Base-by-base conservation (phyloP, 495 filamentous ascomycete species). In the Penicillium malachiteum region DNA sequence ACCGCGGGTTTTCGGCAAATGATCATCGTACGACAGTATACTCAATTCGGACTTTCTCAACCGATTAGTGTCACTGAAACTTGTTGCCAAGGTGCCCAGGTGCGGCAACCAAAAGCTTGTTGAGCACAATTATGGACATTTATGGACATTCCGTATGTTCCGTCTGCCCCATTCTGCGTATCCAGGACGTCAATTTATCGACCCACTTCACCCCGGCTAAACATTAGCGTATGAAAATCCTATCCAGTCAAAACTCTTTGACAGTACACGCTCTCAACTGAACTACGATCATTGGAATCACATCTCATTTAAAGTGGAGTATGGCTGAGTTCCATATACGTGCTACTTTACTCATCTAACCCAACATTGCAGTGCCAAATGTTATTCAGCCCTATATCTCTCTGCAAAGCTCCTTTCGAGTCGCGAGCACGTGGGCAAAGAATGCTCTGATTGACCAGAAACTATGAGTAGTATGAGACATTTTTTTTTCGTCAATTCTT, bases 211-310 rank as follows among this genome's bases (percentile, higher is more conserved):
- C 41, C 41, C 41, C 41, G 41, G 17, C 26, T 26, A 21, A n/a
- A 44, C 41, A 21, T 16, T 44, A 44, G 7, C 9, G 21, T 12
- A 26, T 14, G 26, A 21, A 44, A 26, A 50, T 50, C 30, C 26
- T 0, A 10, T 17, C 37, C 3, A 50, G 21, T 39, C 7, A 44
- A 40, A 39, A 40, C 12, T 8, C 2, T 12, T 21, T 50, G 17
- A 8, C 14, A 12, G 30, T 18, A 39, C 88, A 71, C 35, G 34
- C 21, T 50, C 14, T 21, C 32, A 4, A 26, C 34, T 40, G 16
- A 18, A 44, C 13, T n/a, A 14, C 16, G 26, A 26, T 42, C 13
- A 26, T 26, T 26, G 21, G 21, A 26, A 26, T 42, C 13, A 44
- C 17, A 21, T 14, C 13, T 21, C 18, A 13, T 41, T 42, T 17